phyloP scores from a whole-genome alignment of 2,329 filamentous ascomycete genomes.

The Onygena corvina region DNA sequence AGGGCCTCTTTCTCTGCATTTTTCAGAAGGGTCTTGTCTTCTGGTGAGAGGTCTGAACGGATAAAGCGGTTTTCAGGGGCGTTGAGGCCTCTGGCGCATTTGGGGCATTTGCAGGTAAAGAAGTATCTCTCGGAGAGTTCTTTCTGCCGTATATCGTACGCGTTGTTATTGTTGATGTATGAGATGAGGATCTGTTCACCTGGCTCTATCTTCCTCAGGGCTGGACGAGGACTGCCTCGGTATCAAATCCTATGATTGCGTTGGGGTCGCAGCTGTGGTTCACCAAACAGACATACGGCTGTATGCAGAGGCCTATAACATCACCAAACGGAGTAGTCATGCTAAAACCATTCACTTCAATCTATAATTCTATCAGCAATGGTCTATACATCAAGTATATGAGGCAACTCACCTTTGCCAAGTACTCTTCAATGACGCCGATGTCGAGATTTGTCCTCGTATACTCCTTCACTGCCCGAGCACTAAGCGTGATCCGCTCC shows the following conservation, averaged over 20 bases:
- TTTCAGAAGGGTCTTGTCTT: constrained; percentile 15
- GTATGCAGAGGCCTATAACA: constrained; percentile 47
- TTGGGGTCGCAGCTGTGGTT: constrained; percentile 55
- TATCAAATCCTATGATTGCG: constrained; percentile 46
- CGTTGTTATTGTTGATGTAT: constrained; percentile 48
- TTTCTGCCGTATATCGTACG: constrained; percentile 39
- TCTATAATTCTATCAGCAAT: constrained; percentile 25
- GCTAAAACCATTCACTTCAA: constrained; percentile 48
- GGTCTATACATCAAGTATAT: no score
- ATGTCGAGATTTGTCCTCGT: constrained; percentile 37
- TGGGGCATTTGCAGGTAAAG: constrained; percentile 46
- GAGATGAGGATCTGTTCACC: constrained; percentile 50
- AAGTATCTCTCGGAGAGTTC: constrained; percentile 46
- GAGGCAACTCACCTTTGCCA: constrained; percentile 38
- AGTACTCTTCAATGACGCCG: constrained; percentile 33
- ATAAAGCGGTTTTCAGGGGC: constrained; percentile 17
- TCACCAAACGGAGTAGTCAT: constrained; percentile 45
- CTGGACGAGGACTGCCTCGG: constrained; percentile 35
- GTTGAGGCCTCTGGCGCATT: constrained; percentile 31
- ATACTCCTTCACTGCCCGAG: constrained; percentile 44
- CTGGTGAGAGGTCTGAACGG: background rate
- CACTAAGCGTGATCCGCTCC: constrained; percentile 38
- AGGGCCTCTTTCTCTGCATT: constrained; percentile 18
- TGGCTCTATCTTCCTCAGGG: constrained; percentile 41
- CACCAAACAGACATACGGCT: constrained; percentile 42